Conservation (phyloP, 208 protist genomes). For the Endotrypanum monterogeii region DNA sequence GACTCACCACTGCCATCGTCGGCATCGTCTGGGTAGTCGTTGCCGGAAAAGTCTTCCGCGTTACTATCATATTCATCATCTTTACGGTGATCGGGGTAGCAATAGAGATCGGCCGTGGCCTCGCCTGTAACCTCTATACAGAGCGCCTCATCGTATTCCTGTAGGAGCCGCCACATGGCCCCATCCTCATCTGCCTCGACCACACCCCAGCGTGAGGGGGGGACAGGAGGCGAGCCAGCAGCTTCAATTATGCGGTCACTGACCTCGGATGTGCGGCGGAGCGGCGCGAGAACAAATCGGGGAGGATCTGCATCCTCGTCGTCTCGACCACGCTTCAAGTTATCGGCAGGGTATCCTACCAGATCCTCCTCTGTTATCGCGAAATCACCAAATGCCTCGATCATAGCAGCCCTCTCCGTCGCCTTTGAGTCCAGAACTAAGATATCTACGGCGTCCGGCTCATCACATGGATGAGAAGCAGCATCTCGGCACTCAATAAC, state of each 20-base stretch:
- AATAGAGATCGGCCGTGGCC: slow-evolving; percentile 63
- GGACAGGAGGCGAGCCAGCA: neutral
- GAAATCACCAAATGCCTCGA: slow-evolving; percentile 30
- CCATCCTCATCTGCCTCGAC: slow-evolving; percentile 24
- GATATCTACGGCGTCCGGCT: neutral
- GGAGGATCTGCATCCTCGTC: slow-evolving; percentile 1
- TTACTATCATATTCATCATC: slow-evolving; percentile 93
- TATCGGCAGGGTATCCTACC: too few relatives aligned
- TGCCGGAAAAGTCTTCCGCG: slow-evolving; percentile 82
- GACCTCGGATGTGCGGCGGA: neutral
- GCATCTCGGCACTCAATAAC: slow-evolving; percentile 24
- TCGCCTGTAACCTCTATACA: slow-evolving; percentile 38
- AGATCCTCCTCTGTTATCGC: slow-evolving; percentile 24
- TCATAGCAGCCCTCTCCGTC: slow-evolving; percentile 18
- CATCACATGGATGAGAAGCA: neutral
- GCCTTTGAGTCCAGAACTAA: slow-evolving; percentile 24
- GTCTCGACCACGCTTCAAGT: slow-evolving; percentile 15
- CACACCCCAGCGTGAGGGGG: slow-evolving; percentile 18
- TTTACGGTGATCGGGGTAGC: slow-evolving; percentile 85
- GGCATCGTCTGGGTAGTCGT: slow-evolving; percentile 85
- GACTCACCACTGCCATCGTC: slow-evolving; percentile 29
- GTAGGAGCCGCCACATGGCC: slow-evolving; percentile 18
- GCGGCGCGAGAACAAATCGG: slow-evolving; percentile 19
- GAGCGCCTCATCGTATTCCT: slow-evolving; percentile 26
- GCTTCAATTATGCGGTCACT: slow-evolving; percentile 3